phyloP scores from a whole-genome alignment of 228 moss, liverwort and hornwort species.

The Sphagnum magellanicum region DNA sequence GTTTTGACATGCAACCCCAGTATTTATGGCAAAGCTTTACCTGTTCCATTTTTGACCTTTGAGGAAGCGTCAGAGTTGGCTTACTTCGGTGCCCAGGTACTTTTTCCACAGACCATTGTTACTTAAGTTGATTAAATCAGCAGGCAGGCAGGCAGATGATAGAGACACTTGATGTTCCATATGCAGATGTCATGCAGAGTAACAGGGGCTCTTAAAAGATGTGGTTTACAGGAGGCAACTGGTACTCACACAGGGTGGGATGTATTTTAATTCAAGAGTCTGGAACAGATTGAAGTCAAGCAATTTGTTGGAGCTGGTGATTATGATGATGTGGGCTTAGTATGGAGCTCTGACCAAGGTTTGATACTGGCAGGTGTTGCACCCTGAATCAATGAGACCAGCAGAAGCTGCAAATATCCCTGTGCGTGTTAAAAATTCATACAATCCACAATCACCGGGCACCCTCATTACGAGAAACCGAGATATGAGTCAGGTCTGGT shows the following conservation, averaged over 20 bases:
- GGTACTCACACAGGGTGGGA: no score
- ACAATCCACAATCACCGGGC: slow-evolving; percentile 70
- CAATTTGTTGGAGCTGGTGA: no score
- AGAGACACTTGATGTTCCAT: no score
- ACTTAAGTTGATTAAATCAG: no score
- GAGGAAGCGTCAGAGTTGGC: slow-evolving; percentile 88
- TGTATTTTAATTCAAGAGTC: no score
- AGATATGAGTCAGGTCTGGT: slow-evolving; percentile 47
- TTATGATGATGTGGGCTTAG: no score
- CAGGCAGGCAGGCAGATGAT: no score
- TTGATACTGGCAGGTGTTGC: slow-evolving; percentile 46
- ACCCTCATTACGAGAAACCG: slow-evolving; percentile 63
- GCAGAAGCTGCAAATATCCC: slow-evolving; percentile 74
- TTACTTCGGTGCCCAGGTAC: slow-evolving; percentile 83
- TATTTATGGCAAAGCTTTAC: slow-evolving; percentile 49
- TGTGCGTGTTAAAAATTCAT: slow-evolving; percentile 90
- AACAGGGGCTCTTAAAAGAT: no score
- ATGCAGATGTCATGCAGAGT: no score
- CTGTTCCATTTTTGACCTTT: slow-evolving; percentile 72
- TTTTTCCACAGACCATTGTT: not conserved
- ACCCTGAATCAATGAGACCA: slow-evolving; percentile 91
- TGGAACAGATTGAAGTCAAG: no score
- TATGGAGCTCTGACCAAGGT: not conserved
- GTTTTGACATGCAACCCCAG: slow-evolving; percentile 84
- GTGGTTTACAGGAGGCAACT: no score